Evolutionary conservation across 2,329 filamentous ascomycete genomes (phyloP), one percentile per base, ranked within the genome.

Genomic region (Fusarium phyllophilum): DNA sequence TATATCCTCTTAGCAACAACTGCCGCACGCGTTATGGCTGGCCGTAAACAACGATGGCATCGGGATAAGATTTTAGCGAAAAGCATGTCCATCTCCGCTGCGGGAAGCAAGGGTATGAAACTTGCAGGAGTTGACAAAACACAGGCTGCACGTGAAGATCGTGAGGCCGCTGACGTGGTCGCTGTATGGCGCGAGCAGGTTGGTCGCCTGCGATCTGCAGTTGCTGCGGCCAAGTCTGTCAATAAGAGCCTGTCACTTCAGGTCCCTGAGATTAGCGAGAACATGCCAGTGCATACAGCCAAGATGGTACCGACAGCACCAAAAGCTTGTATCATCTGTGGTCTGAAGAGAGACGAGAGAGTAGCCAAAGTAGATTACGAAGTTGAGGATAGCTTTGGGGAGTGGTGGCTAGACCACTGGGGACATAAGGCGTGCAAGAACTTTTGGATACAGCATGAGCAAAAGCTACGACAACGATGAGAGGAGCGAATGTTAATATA

Each of bases 361-460:
- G 86, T 98, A 17, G 82, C 85, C 26, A 94, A 91, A 78, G 89
- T 96, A 39, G 95, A 97, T 78, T 85, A 91, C 59, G 87, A 91
- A 33, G 90, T 97, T 14, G 91, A 96, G 77, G 96, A 98, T 81
- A 95, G 93, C 81, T 98, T 98, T 85, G 95, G 94, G 18, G 96
- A 98, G 84, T 98, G 95, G 94, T 98, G 96, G 96, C 86, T 93
- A 46, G 95, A 98, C 51, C 92, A 96, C 81, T 95, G 94, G 92
- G 94, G 92, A 0, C 93, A 95, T 82, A 85, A 89, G 70, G 89
- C 90, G 26, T 98, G 96, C 83, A 90, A 90, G 80, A 92, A 93
- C 71, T 97, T 97, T 79, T 98, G 96, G 96, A 84, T 92, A 67
- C 87, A 92, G 76, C 92, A 97, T 81, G 93, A 93, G 81, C 86